phyloP scores from a whole-genome alignment of 257 asterid species.

The Voacanga thouarsii region DNA sequence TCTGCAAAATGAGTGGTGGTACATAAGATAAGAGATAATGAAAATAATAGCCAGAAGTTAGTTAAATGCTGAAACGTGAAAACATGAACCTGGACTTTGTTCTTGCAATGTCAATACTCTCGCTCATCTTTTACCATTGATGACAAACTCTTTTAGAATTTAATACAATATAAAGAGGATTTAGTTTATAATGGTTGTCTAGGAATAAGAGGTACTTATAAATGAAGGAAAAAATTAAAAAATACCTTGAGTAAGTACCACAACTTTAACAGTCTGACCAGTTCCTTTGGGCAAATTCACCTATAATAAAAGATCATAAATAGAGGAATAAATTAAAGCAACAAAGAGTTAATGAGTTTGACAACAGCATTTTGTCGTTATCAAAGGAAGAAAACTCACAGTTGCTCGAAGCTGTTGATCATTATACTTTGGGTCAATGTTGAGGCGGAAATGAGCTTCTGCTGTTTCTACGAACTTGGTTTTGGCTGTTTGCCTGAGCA shows the following conservation, averaged over 20 bases:
- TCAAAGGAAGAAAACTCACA: slow-evolving; percentile 39
- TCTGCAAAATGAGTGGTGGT: background rate
- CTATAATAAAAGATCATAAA: slow-evolving; percentile 36
- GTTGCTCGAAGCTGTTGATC: slow-evolving; percentile 99
- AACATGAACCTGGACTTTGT: background rate
- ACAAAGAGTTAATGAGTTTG: background rate
- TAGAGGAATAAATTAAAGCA: background rate
- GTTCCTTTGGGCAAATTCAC: slow-evolving; percentile 98
- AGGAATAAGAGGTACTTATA: background rate
- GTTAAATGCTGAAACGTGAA: background rate
- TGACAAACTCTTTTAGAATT: background rate
- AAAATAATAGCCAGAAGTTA: too few relatives aligned
- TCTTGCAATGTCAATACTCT: background rate
- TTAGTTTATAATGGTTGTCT: background rate
- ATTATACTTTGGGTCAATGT: slow-evolving; percentile 93
- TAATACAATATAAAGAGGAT: background rate
- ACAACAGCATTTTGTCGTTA: background rate
- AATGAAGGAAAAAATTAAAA: too few relatives aligned
- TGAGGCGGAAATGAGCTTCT: slow-evolving; percentile 97
- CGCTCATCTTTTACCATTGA: background rate
- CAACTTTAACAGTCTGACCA: slow-evolving; percentile 88
- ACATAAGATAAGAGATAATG: too few relatives aligned
- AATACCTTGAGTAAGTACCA: slow-evolving; percentile 95
- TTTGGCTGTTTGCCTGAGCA: slow-evolving; percentile 74
- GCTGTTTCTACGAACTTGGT: slow-evolving; percentile 80